phyloP scores from a whole-genome alignment of 306 rosid genomes.

The Casuarina cunninghamiana region DNA sequence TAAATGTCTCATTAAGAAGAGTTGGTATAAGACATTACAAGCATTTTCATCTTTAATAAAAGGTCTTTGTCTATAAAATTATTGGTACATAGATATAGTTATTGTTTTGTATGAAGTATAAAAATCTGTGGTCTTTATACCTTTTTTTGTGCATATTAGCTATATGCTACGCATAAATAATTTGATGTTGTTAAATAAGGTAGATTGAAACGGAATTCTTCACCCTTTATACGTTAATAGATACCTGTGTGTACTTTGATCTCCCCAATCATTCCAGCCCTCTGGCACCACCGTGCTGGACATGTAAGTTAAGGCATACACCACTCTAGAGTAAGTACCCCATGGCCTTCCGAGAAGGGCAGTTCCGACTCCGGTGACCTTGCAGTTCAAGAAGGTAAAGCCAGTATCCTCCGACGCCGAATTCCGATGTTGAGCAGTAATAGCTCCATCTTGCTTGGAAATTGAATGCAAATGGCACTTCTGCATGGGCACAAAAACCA shows the following conservation, averaged over 20 bases:
- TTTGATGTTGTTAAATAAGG: background rate
- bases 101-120: too few species aligned
- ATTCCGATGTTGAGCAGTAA: constrained; percentile 51
- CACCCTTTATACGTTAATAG: too few species aligned
- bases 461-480: constrained; percentile 52
- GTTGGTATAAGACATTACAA: too few species aligned
- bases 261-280: constrained; percentile 65
- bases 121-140: too few species aligned
- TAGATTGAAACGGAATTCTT: background rate
- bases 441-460: constrained; percentile 37
- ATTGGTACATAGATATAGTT: too few species aligned
- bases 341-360: constrained; percentile 55
- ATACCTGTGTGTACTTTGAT: constrained; percentile 39
- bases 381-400: constrained; percentile 45
- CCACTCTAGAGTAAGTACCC: constrained; percentile 52
- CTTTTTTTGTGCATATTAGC: too few species aligned
- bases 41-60: too few species aligned
- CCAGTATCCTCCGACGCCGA: constrained; percentile 54
- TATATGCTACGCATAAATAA: too few species aligned
- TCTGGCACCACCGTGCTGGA: constrained; percentile 34
- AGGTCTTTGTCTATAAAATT: too few species aligned
- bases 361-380: constrained; percentile 38
- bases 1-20: too few species aligned
- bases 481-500: constrained; percentile 23
- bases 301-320: constrained; percentile 52